These are phyloP conservation scores for Aegilops umbellulata DNA, from an alignment of 176 grass and related monocot species.

Conservation along the genomic window DNA sequence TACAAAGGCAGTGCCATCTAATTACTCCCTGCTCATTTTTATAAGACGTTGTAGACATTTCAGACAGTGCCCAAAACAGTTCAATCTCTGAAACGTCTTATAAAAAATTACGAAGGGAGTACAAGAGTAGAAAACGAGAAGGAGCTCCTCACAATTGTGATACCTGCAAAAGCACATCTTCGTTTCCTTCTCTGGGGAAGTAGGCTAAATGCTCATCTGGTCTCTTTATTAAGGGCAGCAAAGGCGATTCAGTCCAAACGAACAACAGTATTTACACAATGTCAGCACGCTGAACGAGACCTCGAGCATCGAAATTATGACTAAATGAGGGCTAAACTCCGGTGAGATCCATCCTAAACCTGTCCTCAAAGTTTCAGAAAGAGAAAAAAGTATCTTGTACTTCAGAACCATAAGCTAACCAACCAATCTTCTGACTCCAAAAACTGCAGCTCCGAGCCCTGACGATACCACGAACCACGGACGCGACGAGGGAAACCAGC, in stretches of 20 bases:
- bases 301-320: constrained; percentile 9
- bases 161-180: neutral
- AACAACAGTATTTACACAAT: constrained; percentile 41
- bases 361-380: neutral
- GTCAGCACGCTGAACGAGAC: neutral
- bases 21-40: too few relatives aligned
- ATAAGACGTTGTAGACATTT: too few relatives aligned
- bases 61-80: too few relatives aligned
- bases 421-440: neutral
- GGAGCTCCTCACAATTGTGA: neutral
- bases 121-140: too few relatives aligned
- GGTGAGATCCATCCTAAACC: constrained; percentile 28
- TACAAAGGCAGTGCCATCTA: too few relatives aligned
- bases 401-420: constrained; percentile 19
- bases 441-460: neutral
- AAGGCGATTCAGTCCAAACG: neutral
- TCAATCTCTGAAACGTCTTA: too few relatives aligned
- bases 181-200: too few relatives aligned
- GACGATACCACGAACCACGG: neutral
- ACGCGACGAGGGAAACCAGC: neutral
- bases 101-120: too few relatives aligned
- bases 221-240: constrained; percentile 31
- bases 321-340: constrained; percentile 1
- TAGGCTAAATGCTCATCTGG: neutral
- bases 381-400: neutral